Conservation (phyloP, 1,284 basidiomycete genomes). For the Chalciporus sp. region DNA sequence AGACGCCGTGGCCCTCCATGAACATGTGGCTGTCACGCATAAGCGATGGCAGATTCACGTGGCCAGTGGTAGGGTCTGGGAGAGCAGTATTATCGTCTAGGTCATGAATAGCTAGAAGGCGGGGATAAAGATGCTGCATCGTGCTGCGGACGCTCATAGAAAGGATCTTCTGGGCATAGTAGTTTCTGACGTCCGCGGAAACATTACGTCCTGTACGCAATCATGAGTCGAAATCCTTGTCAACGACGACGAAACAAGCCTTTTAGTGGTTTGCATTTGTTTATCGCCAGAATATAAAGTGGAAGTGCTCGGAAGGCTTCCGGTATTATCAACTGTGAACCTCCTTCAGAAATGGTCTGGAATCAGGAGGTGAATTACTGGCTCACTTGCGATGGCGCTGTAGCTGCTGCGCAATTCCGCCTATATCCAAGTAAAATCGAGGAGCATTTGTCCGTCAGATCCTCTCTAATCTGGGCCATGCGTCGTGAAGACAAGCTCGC, state of each 20-base stretch:
- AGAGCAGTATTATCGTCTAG: constrained; percentile 75
- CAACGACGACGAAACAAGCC: constrained; percentile 44
- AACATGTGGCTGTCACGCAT: constrained; percentile 86
- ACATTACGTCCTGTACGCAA: constrained; percentile 72
- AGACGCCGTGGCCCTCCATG: constrained; percentile 92
- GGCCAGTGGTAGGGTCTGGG: constrained; percentile 57
- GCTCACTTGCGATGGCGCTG: constrained; percentile 77
- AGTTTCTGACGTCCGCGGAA: constrained; percentile 91
- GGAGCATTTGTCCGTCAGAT: constrained; percentile 85
- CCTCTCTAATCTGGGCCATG: constrained; percentile 80
- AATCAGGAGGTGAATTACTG: background rate
- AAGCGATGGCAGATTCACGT: constrained; percentile 72
- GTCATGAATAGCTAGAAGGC: constrained; percentile 88
- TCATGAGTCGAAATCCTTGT: constrained; percentile 8
- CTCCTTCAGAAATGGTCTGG: constrained; percentile 11
- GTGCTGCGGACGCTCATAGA: constrained; percentile 70
- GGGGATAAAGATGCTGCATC: constrained; percentile 88
- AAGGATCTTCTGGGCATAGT: constrained; percentile 78
- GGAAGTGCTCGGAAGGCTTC: constrained; percentile 93
- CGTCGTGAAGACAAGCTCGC: constrained; percentile 63
- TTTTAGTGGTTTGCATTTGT: constrained; percentile 93
- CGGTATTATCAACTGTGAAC: constrained; percentile 82
- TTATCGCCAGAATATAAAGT: constrained; percentile 81
- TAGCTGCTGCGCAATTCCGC: constrained; percentile 86
- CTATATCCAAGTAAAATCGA: constrained; percentile 88